phyloP scores from a whole-genome alignment of 2,329 filamentous ascomycete species.

The Pseudocercospora pini-densiflorae region DNA sequence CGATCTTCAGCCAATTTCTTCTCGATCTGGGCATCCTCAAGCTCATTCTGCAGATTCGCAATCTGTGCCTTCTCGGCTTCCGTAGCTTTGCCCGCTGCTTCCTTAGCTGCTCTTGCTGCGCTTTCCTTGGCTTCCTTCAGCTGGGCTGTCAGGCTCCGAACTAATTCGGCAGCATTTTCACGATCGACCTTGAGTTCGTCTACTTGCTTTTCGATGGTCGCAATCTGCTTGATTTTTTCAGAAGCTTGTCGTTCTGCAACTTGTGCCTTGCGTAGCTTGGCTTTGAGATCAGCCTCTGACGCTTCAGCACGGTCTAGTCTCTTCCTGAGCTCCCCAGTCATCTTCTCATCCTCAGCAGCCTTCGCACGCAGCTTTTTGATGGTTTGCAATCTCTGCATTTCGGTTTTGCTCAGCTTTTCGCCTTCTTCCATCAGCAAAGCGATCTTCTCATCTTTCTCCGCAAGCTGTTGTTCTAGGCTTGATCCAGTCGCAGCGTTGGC shows the following conservation, averaged over 20 bases:
- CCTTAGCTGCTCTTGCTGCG: conserved; percentile 69
- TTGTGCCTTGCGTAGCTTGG: conserved; percentile 66
- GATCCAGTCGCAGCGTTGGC: conserved; percentile 64
- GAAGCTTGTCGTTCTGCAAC: conserved; percentile 60
- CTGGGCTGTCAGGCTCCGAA: conserved; percentile 71
- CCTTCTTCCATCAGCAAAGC: conserved; percentile 91
- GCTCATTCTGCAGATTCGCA: conserved; percentile 64
- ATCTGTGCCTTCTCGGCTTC: conserved; percentile 66
- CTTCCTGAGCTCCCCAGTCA: conserved; percentile 56
- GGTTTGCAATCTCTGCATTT: conserved; percentile 80
- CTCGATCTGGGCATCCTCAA: conserved; percentile 72
- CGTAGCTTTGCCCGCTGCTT: conserved; percentile 68
- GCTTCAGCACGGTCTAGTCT: conserved; percentile 70
- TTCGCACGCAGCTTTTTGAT: conserved; percentile 77
- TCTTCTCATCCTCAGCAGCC: conserved; percentile 56
- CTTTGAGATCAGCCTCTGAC: conserved; percentile 62
- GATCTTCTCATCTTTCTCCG: conserved; percentile 90
- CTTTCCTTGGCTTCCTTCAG: conserved; percentile 69
- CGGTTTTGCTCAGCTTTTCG: conserved; percentile 80
- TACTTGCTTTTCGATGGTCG: conserved; percentile 56
- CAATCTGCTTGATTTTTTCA: conserved; percentile 64
- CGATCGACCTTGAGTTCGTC: conserved; percentile 39
- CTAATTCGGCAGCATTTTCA: conserved; percentile 58
- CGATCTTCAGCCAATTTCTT: conserved; percentile 76
- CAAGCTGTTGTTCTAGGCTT: conserved; percentile 75